Conservation (phyloP, 331 rosid species). For the Phaseolus coccineus region DNA sequence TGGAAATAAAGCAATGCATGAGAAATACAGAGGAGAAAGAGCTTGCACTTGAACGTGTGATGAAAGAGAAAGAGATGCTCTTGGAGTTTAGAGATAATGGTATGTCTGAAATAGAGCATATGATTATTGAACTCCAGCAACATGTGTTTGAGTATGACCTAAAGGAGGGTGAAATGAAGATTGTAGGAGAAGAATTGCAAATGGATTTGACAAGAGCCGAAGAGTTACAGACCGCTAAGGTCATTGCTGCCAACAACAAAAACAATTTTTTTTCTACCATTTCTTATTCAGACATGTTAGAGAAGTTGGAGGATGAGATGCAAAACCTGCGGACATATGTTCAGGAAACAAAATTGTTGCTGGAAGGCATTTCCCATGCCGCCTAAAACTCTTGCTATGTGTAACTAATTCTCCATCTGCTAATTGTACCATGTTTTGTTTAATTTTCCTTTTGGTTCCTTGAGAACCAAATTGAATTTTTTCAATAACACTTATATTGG, state of each 20-base stretch:
- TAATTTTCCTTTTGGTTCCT: constrained; percentile 19
- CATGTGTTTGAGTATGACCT: constrained; percentile 52
- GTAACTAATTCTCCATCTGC: constrained; percentile 35
- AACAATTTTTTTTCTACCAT: constrained; percentile 50
- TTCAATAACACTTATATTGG: background rate
- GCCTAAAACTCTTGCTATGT: constrained; percentile 45
- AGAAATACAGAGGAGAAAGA: constrained; percentile 44
- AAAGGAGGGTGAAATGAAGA: constrained; percentile 54
- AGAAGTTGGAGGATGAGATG: constrained; percentile 66
- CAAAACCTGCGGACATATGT: constrained; percentile 56
- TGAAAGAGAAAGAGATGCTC: constrained; percentile 56
- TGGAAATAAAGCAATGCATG: constrained; percentile 47
- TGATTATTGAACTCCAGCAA: constrained; percentile 54
- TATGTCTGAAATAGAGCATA: constrained; percentile 44
- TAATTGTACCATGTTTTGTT: constrained; percentile 36
- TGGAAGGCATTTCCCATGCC: constrained; percentile 61
- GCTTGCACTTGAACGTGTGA: constrained; percentile 49
- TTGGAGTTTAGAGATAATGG: constrained; percentile 52
- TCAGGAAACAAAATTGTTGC: constrained; percentile 66
- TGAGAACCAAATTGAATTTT: background rate
- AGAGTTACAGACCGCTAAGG: constrained; percentile 57
- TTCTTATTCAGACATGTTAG: constrained; percentile 52
- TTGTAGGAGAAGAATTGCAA: constrained; percentile 73
- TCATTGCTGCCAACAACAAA: constrained; percentile 54
- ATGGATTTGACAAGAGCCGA: constrained; percentile 50